Evolutionary conservation across 768 basidiomycete genomes (phyloP).

Genomic region (Rhodocollybia butyracea): DNA sequence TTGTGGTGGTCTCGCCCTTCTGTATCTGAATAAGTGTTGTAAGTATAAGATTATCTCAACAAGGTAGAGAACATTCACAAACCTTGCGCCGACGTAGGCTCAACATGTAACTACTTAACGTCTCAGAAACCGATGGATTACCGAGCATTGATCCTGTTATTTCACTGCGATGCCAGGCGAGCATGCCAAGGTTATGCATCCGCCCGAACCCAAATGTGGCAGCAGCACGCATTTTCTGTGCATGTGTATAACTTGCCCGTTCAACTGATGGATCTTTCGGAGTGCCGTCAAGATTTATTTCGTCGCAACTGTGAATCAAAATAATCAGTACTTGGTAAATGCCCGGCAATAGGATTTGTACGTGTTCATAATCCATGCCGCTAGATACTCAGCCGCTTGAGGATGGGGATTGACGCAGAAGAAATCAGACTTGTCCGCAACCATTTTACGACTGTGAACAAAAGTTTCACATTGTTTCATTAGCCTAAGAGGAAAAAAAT

Average conservation of each 20-base stretch:
- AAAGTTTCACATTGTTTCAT: background rate
- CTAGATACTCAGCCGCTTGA: constrained; percentile 3
- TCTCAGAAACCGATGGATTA: constrained; percentile 18
- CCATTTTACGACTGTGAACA: background rate
- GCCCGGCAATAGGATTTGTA: too few species aligned
- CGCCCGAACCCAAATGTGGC: constrained; percentile 12
- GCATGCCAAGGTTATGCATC: constrained; percentile 6
- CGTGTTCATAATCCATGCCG: constrained; percentile 14
- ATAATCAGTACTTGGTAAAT: background rate
- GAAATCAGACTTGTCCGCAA: background rate
- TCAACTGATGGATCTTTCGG: background rate
- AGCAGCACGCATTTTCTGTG: too few species aligned
- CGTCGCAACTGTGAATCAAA: constrained; percentile 15
- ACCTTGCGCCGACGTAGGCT: constrained; percentile 9
- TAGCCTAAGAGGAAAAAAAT: too few species aligned
- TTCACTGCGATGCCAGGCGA: constrained; percentile 15
- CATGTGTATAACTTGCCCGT: constrained; percentile 10
- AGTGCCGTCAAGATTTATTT: constrained; percentile 8
- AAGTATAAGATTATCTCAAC: background rate
- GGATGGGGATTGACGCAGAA: background rate
- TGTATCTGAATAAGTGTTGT: constrained; percentile 6
- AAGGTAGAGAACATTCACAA: background rate
- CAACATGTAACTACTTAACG: constrained; percentile 16
- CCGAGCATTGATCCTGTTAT: constrained; percentile 5
- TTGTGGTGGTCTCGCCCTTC: constrained; percentile 12